Evolutionary conservation across 176 grass and related monocot species (phyloP).

Genomic region (Eragrostis curvula): DNA sequence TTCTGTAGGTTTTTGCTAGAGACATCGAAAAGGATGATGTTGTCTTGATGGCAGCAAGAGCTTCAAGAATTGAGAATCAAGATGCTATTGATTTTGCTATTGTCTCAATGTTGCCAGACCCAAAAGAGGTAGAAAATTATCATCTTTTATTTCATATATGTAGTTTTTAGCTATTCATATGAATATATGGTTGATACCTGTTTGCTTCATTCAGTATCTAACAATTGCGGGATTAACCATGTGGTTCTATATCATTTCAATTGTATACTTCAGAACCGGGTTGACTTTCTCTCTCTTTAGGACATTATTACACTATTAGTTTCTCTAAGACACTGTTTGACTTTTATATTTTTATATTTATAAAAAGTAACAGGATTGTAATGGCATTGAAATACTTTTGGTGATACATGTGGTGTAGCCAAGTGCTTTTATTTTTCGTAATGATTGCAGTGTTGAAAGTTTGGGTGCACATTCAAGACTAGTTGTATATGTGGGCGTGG

Average conservation of each 20-base stretch:
- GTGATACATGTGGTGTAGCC: background rate
- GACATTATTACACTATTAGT: slow-evolving; percentile 4
- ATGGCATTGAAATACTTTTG: background rate
- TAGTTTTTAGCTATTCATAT: slow-evolving; percentile 1
- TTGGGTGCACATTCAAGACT: background rate
- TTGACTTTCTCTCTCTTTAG: background rate
- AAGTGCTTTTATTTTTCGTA: background rate
- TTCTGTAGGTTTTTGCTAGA: slow-evolving; percentile 54
- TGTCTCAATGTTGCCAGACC: slow-evolving; percentile 68
- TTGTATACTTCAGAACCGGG: background rate
- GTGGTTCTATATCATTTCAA: slow-evolving; percentile 15
- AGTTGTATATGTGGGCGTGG: background rate
- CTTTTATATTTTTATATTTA: background rate
- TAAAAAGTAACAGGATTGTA: background rate
- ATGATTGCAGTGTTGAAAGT: background rate
- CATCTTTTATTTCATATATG: slow-evolving; percentile 10
- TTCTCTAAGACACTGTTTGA: background rate
- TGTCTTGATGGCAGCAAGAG: slow-evolving; percentile 77
- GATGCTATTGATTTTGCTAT: slow-evolving; percentile 86
- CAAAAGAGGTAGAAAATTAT: slow-evolving; percentile 62
- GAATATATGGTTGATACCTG: slow-evolving; percentile 2
- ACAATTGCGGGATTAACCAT: background rate
- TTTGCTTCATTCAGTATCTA: slow-evolving; percentile 10
- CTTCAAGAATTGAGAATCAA: slow-evolving; percentile 75
- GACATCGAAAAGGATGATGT: slow-evolving; percentile 55